Evolutionary conservation across 2,329 filamentous ascomycete species (phyloP), one percentile per base, ranked within the genome.

Genomic region (Zymoseptoria crescenta): DNA sequence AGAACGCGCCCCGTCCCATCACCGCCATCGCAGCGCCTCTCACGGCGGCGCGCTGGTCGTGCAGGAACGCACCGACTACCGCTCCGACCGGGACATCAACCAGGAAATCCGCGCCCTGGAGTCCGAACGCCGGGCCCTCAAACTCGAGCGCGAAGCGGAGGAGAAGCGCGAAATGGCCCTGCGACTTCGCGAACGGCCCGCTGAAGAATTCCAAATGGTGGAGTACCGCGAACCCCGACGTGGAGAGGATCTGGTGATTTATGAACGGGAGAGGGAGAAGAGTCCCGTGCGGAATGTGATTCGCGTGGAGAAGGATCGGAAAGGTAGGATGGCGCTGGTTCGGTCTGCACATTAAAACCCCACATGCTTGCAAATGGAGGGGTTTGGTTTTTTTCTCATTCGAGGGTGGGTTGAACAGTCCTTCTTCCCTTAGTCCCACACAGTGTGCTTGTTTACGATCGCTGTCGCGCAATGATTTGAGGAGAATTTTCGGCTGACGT

Each of bases 311-410:
- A 91, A 89, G 80, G 91, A 96, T 78, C 87, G 88, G 80, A 94
- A 89, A 91, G 91, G 93, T 95, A 94, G 87, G 88, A 87, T 94
- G 85, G 84, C 86, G 80, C 86, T 92, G 78, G 89, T 88, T 79
- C 83, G 89, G 75, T 88, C 88, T 72, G 85, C 86, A 78, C 81
- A 84, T 75, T 82, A 28, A 29, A 52, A 5, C 7, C 24, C n/a
- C 51, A 8, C 51, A 8, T n/a, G 35, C 35, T 16, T 45, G 35
- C 35, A 45, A 45, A n/a, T n/a, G n/a, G n/a, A n/a, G n/a, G n/a
- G 10, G n/a, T 45, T 16, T 16, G n/a, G n/a, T n/a, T 45, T 45
- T 45, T 13, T 13, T 45, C 4, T 24, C 2, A 2, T 24, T 24
- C 24, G 24, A 24, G 35, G 35, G 35, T 45, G 35, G 35, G 35